phyloP scores from a whole-genome alignment of 257 asterid species.

The Plantago major region DNA sequence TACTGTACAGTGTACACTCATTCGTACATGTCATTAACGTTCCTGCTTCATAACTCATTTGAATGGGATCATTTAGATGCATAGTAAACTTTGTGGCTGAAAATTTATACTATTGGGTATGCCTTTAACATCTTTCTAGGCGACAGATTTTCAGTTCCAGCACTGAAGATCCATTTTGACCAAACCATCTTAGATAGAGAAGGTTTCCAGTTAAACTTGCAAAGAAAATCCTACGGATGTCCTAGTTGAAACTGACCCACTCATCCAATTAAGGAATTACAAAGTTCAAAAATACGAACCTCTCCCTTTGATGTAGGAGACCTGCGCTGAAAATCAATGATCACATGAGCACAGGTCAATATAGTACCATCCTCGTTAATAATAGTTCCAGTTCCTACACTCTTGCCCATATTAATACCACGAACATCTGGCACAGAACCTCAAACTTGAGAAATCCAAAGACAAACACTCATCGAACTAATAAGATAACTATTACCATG shows the following conservation, averaged over 20 bases:
- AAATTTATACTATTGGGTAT: neutral
- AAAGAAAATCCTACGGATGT: too few species aligned
- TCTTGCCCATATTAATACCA: constrained; percentile 51
- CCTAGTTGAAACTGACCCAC: neutral
- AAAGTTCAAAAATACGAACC: constrained; percentile 30
- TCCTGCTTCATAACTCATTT: neutral
- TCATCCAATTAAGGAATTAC: constrained; percentile 3
- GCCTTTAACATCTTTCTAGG: neutral
- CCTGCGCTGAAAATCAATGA: constrained; percentile 55
- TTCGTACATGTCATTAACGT: too few species aligned
- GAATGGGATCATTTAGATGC: neutral
- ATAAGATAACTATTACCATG: neutral
- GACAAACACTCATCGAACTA: neutral
- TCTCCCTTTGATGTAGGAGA: constrained; percentile 53
- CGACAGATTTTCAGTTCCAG: too few species aligned
- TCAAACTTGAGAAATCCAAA: neutral
- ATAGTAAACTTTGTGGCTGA: neutral
- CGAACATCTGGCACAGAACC: constrained; percentile 38
- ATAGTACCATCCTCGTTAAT: constrained; percentile 79
- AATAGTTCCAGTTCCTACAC: constrained; percentile 85
- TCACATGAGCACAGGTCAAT: constrained; percentile 88
- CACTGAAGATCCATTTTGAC: too few species aligned
- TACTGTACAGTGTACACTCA: too few species aligned
- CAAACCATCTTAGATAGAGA: too few species aligned
- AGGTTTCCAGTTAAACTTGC: too few species aligned